Evolutionary conservation across 164 flowering plant species (phyloP).

Genomic region (Piper longum): DNA sequence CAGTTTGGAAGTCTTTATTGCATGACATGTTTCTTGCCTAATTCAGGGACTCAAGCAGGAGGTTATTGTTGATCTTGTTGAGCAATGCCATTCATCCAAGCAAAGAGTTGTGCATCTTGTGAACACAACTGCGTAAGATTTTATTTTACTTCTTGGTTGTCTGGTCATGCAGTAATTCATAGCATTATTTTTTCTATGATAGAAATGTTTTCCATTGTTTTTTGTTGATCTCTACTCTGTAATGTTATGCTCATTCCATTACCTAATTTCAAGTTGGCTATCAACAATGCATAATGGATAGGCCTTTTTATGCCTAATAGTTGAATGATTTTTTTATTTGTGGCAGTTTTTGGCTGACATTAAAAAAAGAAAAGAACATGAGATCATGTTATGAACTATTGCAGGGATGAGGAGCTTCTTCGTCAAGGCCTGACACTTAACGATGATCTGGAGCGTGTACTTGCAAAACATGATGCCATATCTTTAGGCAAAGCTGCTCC

Average conservation of each 20-base stretch:
- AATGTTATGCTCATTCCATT: no score
- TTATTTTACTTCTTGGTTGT: not conserved
- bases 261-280: no score
- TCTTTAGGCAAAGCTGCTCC: slow-evolving; percentile 44
- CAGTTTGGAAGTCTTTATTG: not conserved
- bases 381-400: not conserved
- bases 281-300: no score
- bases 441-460: slow-evolving; percentile 86
- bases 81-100: slow-evolving; percentile 84
- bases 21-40: not conserved
- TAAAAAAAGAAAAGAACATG: no score
- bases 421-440: slow-evolving; percentile 82
- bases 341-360: no score
- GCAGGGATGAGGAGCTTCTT: slow-evolving; percentile 83
- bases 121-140: slow-evolving; percentile 68
- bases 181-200: no score
- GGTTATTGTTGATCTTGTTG: slow-evolving; percentile 86
- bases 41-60: slow-evolving; percentile 83
- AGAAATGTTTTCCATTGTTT: no score
- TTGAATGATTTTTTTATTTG: no score
- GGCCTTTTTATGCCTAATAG: no score
- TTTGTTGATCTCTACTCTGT: no score
- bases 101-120: slow-evolving; percentile 94
- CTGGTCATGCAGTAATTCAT: no score
- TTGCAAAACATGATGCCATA: slow-evolving; percentile 72